Conservation (phyloP, 1,139 yeast species). For the Sugiyamaella neomexicana region DNA sequence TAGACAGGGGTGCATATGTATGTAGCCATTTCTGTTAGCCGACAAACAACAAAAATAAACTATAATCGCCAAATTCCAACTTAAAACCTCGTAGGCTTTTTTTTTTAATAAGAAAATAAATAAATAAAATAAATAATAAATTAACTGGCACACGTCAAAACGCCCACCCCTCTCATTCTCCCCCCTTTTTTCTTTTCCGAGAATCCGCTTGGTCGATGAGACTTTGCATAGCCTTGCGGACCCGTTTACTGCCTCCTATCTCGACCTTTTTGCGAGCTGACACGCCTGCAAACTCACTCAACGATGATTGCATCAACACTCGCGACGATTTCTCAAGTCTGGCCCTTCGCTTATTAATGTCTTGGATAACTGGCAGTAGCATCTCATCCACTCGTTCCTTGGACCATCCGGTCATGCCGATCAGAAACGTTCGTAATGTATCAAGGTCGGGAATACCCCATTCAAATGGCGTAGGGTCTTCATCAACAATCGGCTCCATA, state of each 20-base stretch:
- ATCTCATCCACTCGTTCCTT: constrained; percentile 77
- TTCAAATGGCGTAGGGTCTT: constrained; percentile 68
- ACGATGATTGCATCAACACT: constrained; percentile 32
- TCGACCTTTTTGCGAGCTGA: constrained; percentile 30
- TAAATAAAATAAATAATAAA: neutral
- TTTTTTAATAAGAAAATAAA: neutral
- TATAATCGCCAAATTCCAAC: neutral
- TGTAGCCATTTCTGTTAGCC: neutral
- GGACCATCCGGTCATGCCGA: constrained; percentile 79
- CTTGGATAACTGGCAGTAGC: constrained; percentile 82
- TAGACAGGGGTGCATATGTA: constrained; percentile 14
- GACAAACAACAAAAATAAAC: neutral
- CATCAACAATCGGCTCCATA: constrained; percentile 75
- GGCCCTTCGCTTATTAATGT: constrained; percentile 59
- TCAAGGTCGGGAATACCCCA: constrained; percentile 95
- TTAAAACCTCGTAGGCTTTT: neutral
- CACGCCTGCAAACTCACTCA: constrained; percentile 39
- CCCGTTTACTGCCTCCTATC: constrained; percentile 30
- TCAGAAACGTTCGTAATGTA: constrained; percentile 66
- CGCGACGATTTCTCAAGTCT: constrained; percentile 25
- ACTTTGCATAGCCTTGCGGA: constrained; percentile 32
- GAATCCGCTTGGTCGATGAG: constrained; percentile 23
- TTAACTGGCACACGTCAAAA: too few species aligned
- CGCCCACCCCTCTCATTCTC: neutral
- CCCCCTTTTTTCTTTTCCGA: constrained; percentile 13